A percentile compares a stretch with the other conserved stretches of the same genome.
These are phyloP conservation scores for Rhodotorula kratochvilovae DNA, from an alignment of 768 basidiomycete genomes.

Conservation along the genomic window DNA sequence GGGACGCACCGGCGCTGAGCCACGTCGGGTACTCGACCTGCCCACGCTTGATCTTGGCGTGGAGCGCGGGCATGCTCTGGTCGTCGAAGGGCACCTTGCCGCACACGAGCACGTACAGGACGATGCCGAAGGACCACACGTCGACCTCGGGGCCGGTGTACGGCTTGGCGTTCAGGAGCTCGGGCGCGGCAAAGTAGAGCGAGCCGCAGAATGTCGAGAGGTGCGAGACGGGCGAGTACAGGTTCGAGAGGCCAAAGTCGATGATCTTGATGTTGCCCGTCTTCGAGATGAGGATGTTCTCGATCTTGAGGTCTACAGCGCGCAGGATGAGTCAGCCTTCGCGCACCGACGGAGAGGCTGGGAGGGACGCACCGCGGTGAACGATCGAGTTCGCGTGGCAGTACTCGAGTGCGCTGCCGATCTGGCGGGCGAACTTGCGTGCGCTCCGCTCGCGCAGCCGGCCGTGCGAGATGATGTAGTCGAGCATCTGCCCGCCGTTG, in stretches of 20 bases:
- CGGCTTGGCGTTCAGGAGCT: conserved; percentile 89
- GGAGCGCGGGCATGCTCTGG: conserved; percentile 96
- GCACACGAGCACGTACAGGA: conserved; percentile 93
- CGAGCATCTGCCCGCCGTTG: conserved; percentile 98
- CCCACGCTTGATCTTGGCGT: conserved; percentile 98
- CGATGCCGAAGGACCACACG: conserved; percentile 98
- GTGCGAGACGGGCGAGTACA: conserved; percentile 75
- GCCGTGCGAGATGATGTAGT: conserved; percentile 98
- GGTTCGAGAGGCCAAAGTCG: conserved; percentile 95
- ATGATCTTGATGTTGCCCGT: conserved; percentile 99
- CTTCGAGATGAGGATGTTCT: conserved; percentile 98
- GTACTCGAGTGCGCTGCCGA: conserved; percentile 91
- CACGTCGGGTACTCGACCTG: conserved; percentile 95
- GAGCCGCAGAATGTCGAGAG: conserved; percentile 96
- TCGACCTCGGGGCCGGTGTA: conserved; percentile 98
- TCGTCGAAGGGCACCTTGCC: conserved; percentile 99
- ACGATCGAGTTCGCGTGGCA: conserved; percentile 97
- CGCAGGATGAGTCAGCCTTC: not conserved
- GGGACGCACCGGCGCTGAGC: conserved; percentile 75
- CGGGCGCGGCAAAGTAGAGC: conserved; percentile 96
- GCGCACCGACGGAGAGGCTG: not conserved
- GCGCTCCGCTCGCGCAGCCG: conserved; percentile 90
- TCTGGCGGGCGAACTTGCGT: conserved; percentile 94
- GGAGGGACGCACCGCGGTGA: conserved; percentile 59
- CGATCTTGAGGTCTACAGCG: conserved; percentile 78